Conservation (phyloP, 2,329 filamentous ascomycete species). For the Fusarium phyllophilum region DNA sequence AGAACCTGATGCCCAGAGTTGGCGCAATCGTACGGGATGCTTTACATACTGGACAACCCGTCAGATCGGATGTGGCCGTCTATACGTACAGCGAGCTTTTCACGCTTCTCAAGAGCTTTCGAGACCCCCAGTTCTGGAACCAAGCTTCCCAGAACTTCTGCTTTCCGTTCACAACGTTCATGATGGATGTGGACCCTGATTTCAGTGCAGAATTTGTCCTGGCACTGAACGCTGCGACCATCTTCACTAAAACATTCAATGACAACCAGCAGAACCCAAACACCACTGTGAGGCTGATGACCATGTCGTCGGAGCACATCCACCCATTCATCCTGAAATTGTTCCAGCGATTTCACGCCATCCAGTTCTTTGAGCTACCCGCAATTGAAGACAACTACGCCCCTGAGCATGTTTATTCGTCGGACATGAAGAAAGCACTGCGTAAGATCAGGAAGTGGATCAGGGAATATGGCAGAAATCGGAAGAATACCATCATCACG, state of each 20-base stretch:
- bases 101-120: neutral
- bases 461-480: neutral
- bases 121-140: neutral
- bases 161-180: neutral
- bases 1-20: neutral
- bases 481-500: neutral
- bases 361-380: neutral
- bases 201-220: neutral
- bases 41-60: accelerated
- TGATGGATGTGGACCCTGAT: neutral
- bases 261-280: neutral
- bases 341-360: neutral
- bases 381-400: neutral
- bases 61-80: neutral
- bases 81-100: neutral
- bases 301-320: neutral
- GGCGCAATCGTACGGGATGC: neutral
- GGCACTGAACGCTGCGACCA: neutral
- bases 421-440: neutral
- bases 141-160: neutral
- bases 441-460: neutral
- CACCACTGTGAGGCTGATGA: neutral
- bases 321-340: neutral
- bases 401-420: neutral
- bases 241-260: neutral